Evolutionary conservation across 129 eudicot species (phyloP), one percentile per base, ranked within the genome.

Genomic region (Tagetes erecta): DNA sequence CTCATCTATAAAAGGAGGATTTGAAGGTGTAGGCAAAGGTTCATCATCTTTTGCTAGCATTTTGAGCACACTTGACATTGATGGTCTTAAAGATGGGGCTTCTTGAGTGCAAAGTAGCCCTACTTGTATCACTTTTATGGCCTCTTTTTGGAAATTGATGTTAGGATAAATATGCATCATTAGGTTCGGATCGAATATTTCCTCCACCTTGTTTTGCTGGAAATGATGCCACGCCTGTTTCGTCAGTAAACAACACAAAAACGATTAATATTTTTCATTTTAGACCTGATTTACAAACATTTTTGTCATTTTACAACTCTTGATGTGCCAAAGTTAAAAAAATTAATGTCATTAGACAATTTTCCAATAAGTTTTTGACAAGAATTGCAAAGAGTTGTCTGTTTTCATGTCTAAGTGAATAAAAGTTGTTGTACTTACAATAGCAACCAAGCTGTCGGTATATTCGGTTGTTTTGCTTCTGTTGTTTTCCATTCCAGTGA

Each of bases 31-130:
- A 5, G 97, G 89, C 5, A 91, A 85, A 31, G 76, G 37, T 58
- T 73, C 97, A 27, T 87, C 85, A 36, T 84, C 83, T 71, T 83
- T 77, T 65, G 76, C 89, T 44, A 91, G 80, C 97, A 88, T 82
- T 67, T 73, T 69, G 30, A 91, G 75, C 42, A 76, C 85, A 68
- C 27, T 78, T 2, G 95, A 84, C 95, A 88, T 91, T 30, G 89
- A 59, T 36, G 97, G 97, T 71, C 97, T 76, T 60, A 91, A 70
- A 20, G 85, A 67, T 11, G 95, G 83, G 55, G 67, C 81, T 78
- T 91, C 95, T 82, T 91, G 97, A 53, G 86, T 84, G 88, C 97
- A 91, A 66, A 88, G 77, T 53, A 91, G 95, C 55, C 91, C 91
- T 67, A 91, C 80, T 50, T 91, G 97, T 64, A 87, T 80, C 70